Base-by-base conservation (phyloP, 1,284 basidiomycete genomes). In the Ustilago nuda region DNA sequence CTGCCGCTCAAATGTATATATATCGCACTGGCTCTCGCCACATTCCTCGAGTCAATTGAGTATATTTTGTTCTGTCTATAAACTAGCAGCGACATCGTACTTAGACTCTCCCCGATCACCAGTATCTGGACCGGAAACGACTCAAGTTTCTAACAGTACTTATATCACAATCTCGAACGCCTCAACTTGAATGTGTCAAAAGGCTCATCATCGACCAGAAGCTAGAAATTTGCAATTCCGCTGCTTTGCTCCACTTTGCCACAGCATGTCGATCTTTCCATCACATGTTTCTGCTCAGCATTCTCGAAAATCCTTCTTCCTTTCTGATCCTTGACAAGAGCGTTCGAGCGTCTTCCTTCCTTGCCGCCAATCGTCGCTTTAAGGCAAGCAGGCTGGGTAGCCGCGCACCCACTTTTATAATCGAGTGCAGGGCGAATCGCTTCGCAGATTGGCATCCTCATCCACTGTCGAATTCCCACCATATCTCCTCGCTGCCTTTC, bases 121-220 rank as follows among this genome's bases (percentile, higher is more conserved):
- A n/a, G n/a, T n/a, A n/a, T n/a, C n/a, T n/a, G n/a, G n/a, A n/a
- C n/a, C n/a, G n/a, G n/a, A n/a, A n/a, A n/a, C n/a, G n/a, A n/a
- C n/a, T n/a, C n/a, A n/a, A n/a, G n/a, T n/a, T n/a, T n/a, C n/a
- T n/a, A n/a, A n/a, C n/a, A n/a, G n/a, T n/a, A n/a, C n/a, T n/a
- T n/a, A n/a, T n/a, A n/a, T n/a, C n/a, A n/a, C n/a, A n/a, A n/a
- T n/a, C n/a, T n/a, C n/a, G n/a, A n/a, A n/a, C n/a, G n/a, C n/a
- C n/a, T n/a, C n/a, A n/a, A n/a, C n/a, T n/a, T n/a, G 27, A 11
- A 41, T 59, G 54, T 64, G 67, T 70, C 62, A 65, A 64, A 65
- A 53, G 43, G 39, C 67, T 65, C 15, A 64, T 64, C 62, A 61
- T 19, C 54, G 30, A 15, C 56, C 19, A 9, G 23, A 27, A 46